Evolutionary conservation across 495 filamentous ascomycete species (phyloP), one percentile per base, ranked within the genome.

Genomic region (Trichoderma orchidacearum): DNA sequence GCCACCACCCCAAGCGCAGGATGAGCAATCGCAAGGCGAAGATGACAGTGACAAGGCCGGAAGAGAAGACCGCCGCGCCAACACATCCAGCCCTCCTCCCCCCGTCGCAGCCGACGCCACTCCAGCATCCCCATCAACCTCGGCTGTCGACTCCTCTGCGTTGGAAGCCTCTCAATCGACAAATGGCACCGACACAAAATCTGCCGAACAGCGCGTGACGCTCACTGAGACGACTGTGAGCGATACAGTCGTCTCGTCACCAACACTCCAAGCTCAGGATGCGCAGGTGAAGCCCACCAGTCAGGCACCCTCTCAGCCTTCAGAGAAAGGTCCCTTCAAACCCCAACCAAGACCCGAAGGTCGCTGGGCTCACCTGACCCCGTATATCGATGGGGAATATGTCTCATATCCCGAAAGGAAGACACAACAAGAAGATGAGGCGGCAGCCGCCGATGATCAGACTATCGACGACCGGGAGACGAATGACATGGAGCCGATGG

Each of bases 341-440:
- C 30, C 30, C 3, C 53, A 38, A 23, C 31, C 31, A 5, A 5
- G 30, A 8, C 31, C 53, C 12, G 17, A 13, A 2, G 31, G 53
- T 15, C 30, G 17, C 56, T 36, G 60, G 59, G 0, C n/a, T 32
- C 51, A 64, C 34, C 63, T 69, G 7, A 68, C 67, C 1, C 67
- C 67, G 27, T 69, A 69, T 34, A 61, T 69, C 4, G 25, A 59
- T 0, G 59, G 55, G 18, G 51, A 45, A 18, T 62, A 57, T 35
- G 36, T 62, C 30, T 51, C 57, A 11, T 66, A 57, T 38, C 60
- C 48, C 2, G 63, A 62, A 15, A 60, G 56, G 34, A 55, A 58
- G n/a, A 55, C 36, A 4, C 52, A 58, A n/a, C 58, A 29, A 11
- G 57, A 60, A 32, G 48, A 21, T 2, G 62, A 60, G 3, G 51